Evolutionary conservation across 768 basidiomycete genomes (phyloP), one percentile per base, ranked within the genome.

Genomic region (Psilocybe cyanescens): DNA sequence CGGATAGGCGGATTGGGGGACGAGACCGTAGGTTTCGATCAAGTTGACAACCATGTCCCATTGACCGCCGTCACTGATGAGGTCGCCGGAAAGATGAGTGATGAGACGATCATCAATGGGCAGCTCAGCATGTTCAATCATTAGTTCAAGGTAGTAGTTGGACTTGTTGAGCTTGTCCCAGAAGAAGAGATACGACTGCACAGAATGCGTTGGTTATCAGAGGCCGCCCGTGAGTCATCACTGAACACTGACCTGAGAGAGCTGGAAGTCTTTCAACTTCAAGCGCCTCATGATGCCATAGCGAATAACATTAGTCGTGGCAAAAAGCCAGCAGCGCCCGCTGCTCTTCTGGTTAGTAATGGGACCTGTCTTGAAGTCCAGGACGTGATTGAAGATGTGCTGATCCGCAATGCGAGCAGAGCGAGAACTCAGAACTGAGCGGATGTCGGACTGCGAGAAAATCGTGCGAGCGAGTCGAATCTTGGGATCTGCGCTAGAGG

Each of bases 301-400:
- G 3, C 95, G 82, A 61, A 95, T 79, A 28, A 94, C 84, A 74
- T 94, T 94, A 63, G 94, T 95, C 6, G 93, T 92, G 2, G 95
- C 92, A 72, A 98, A 98, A 7, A 97, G 81, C 96, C 97, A 99
- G 79, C 96, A 99, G 50, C 96, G 81, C 0, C 96, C 96, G 59
- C 89, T 92, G 71, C 83, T 87, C 77, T 88, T 91, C 84, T 97
- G 95, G 75, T 90, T 85, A 11, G 94, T 95, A 64, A 95, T 79
- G 8, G 94, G 94, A 1, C 83, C 85, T 1, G 94, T 88, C 80
- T 92, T 91, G 77, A 90, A 90, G 57, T 89, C 89, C 19, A 97
- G 70, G 63, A 86, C 79, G 66, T 86, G 82, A 74, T 95, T 96
- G 82, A 96, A 97, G 55, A 96, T 82, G 72, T 93, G 91, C 48